Evolutionary conservation across 2,329 filamentous ascomycete species (phyloP).

Genomic region (Pseudogymnoascus sp.): DNA sequence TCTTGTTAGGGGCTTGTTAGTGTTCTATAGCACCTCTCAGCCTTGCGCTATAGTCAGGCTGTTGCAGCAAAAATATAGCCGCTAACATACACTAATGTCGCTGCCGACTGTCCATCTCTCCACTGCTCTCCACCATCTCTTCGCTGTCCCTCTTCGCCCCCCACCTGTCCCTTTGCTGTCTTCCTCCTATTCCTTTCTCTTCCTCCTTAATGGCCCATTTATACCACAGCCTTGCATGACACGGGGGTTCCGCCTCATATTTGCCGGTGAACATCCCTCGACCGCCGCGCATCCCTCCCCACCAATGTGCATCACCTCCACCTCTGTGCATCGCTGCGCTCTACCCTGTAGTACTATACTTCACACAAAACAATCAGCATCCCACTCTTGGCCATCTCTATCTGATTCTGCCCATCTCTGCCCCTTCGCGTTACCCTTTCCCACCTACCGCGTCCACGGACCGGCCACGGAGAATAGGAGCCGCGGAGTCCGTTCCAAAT

Average conservation of each 20-base stretch:
- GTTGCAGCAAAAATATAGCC: background rate
- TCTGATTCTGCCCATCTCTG: background rate
- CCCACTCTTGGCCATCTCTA: background rate
- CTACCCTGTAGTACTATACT: background rate
- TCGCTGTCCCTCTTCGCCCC: background rate
- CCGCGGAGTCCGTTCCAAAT: background rate
- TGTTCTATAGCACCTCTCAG: background rate
- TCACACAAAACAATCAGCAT: background rate
- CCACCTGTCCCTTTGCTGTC: background rate
- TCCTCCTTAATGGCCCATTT: background rate
- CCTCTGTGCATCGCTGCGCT: background rate
- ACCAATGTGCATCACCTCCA: background rate
- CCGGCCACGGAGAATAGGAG: slow-evolving; percentile 2
- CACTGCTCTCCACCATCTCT: background rate
- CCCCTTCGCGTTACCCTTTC: background rate
- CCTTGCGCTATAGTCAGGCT: background rate
- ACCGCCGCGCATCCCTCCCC: background rate
- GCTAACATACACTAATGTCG: background rate
- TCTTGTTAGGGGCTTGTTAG: background rate
- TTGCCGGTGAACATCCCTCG: background rate
- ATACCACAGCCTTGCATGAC: background rate
- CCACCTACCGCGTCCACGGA: background rate
- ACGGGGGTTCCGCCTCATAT: background rate
- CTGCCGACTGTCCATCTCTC: background rate
- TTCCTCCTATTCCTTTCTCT: background rate